These are phyloP conservation scores for Ambrosia hybrid DNA, from an alignment of 140 eudicot genomes.

Conservation along the genomic window DNA sequence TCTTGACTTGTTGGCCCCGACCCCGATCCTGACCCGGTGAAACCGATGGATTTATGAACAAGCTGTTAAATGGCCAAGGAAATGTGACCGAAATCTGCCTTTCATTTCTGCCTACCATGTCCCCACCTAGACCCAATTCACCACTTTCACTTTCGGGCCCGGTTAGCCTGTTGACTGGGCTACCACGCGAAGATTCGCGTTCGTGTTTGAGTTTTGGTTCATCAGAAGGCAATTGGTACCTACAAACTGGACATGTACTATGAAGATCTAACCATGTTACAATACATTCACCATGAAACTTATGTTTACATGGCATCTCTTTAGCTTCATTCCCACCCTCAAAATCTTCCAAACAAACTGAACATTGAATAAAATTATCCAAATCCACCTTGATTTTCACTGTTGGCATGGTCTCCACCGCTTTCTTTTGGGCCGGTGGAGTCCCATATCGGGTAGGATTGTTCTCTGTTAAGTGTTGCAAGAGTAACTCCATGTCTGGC, in stretches of 20 bases:
- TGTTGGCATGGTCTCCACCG: conserved; percentile 35
- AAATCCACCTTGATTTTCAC: conserved; percentile 41
- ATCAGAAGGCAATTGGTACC: conserved; percentile 56
- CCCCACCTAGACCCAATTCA: conserved; percentile 24
- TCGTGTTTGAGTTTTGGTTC: conserved; percentile 41
- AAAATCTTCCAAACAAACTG: conserved; percentile 65
- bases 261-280: conserved; percentile 42
- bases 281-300: conserved; percentile 43
- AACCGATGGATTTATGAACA: conserved; percentile 34
- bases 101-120: conserved; percentile 19
- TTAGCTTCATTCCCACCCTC: conserved; percentile 51
- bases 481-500: conserved; percentile 29
- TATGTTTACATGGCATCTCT: conserved; percentile 71
- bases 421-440: conserved; percentile 33
- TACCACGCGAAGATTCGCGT: conserved; percentile 21
- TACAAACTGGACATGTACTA: conserved; percentile 55
- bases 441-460: conserved; percentile 33
- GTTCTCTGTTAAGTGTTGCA: conserved; percentile 32
- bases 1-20: conserved; percentile 14
- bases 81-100: conserved; percentile 48
- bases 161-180: conserved; percentile 18
- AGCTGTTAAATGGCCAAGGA: conserved; percentile 68
- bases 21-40: conserved; percentile 15
- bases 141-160: conserved; percentile 22
- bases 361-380: conserved; percentile 33